Evolutionary conservation across 805 yeast species (phyloP), one percentile per base, ranked within the genome.

Genomic region (Lachancea sp.): DNA sequence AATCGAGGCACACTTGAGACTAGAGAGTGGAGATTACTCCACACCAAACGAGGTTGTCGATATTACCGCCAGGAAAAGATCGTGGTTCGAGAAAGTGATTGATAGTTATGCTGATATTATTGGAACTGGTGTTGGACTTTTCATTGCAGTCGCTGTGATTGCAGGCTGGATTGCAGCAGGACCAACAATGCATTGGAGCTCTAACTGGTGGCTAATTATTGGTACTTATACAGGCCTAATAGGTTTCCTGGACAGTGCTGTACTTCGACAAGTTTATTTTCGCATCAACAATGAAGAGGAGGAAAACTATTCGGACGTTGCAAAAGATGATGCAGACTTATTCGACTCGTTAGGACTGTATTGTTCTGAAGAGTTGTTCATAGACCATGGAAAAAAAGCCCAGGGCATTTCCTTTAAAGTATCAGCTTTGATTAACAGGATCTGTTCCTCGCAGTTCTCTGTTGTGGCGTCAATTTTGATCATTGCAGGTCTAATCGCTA

Each of bases 221-320:
- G 74, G 74, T 34, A 68, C 74, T 2, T 69, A 69, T 44, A 65
- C 73, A 0, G 74, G 74, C 15, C 53, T 69, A 17, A 55, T 68
- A 29, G 72, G 72, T 1, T 68, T 67, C 45, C 38, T 64, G 34
- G 73, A 69, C 45, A 71, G 72, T 2, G 69, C 65, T 45, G 65
- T 63, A 26, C 50, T 69, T 26, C 56, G 74, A 49, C 61, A 67
- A 39, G 65, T 61, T 13, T 68, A 63, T 31, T 56, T 53, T 34
- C 51, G 65, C 21, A 54, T 56, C 21, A 49, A 52, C 16, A 26
- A 42, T 3, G 46, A 50, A 20, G 62, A 57, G 35, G 56, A 56
- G 30, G 25, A 34, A 0, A 55, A 61, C 32, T 63, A 61, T 34
- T 45, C 38, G 2, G 42, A 38, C 6, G 52, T 68, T 7, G 55